Evolutionary conservation across 352 stramenopile genomes (phyloP).

Genomic region (Blastocystis sp.): DNA sequence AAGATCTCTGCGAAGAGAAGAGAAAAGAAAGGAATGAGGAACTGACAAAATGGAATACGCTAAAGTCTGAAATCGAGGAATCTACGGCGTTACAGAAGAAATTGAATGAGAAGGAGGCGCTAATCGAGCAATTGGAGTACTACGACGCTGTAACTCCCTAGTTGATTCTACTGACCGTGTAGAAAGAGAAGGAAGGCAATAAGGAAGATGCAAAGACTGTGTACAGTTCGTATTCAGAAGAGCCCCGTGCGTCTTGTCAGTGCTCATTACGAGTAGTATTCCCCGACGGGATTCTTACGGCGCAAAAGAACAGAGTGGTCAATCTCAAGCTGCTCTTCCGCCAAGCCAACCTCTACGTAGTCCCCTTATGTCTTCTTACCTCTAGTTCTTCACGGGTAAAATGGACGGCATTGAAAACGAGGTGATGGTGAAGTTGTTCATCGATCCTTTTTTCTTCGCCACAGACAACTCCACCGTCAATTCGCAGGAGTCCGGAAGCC

Average conservation of each 20-base stretch:
- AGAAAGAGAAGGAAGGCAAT: slow-evolving; percentile 24
- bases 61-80: neutral
- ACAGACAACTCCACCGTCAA: neutral
- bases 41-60: neutral
- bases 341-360: neutral
- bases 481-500: neutral
- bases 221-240: neutral
- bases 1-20: neutral
- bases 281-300: neutral
- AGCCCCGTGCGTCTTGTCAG: neutral
- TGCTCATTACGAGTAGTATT: slow-evolving; percentile 9
- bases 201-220: neutral
- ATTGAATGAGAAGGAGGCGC: slow-evolving; percentile 23
- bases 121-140: slow-evolving; percentile 45
- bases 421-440: slow-evolving; percentile 31
- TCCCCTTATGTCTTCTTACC: neutral
- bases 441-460: neutral
- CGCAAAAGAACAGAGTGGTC: neutral
- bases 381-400: slow-evolving; percentile 22
- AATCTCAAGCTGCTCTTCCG: neutral
- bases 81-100: neutral
- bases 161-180: neutral
- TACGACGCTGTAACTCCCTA: neutral
- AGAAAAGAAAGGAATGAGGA: slow-evolving; percentile 3
- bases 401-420: neutral